Evolutionary conservation across 345 rosid genomes (phyloP).

Genomic region (Hevea brasiliensis): DNA sequence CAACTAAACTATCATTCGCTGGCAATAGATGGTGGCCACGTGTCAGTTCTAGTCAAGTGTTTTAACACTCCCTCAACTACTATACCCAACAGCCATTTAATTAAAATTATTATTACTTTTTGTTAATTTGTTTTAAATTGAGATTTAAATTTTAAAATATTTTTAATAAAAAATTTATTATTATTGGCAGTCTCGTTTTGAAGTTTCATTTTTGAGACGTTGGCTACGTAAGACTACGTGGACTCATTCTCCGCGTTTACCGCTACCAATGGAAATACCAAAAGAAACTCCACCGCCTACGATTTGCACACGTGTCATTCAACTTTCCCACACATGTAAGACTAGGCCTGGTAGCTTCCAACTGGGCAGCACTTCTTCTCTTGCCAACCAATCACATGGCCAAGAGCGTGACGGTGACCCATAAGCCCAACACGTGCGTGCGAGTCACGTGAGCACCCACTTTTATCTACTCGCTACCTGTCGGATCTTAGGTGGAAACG

Average conservation of each 20-base stretch:
- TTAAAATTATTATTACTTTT: neutral
- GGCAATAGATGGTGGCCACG: neutral
- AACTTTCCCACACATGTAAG: neutral
- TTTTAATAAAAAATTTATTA: too few species aligned
- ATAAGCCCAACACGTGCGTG: neutral
- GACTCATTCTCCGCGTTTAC: constrained; percentile 29
- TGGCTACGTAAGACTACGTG: neutral
- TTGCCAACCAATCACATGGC: constrained; percentile 25
- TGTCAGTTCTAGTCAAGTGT: neutral
- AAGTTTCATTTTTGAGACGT: neutral
- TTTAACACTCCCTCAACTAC: constrained; percentile 7
- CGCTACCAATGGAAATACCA: neutral
- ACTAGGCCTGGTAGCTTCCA: constrained; percentile 25
- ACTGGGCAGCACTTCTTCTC: constrained; percentile 21
- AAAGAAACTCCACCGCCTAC: neutral
- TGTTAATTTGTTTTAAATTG: too few species aligned
- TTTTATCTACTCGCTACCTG: constrained; percentile 14
- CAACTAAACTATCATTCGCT: neutral
- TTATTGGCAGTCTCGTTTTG: too few species aligned
- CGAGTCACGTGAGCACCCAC: constrained; percentile 21
- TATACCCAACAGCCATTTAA: neutral
- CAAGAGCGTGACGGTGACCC: constrained; percentile 17
- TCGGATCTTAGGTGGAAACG: constrained; percentile 9
- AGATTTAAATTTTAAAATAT: too few species aligned
- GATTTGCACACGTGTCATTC: constrained; percentile 12